A percentile compares a stretch with the other conserved stretches of the same genome.
These are phyloP conservation scores for Fraxinus anomala DNA, from an alignment of 257 asterid genomes.

Conservation along the genomic window DNA sequence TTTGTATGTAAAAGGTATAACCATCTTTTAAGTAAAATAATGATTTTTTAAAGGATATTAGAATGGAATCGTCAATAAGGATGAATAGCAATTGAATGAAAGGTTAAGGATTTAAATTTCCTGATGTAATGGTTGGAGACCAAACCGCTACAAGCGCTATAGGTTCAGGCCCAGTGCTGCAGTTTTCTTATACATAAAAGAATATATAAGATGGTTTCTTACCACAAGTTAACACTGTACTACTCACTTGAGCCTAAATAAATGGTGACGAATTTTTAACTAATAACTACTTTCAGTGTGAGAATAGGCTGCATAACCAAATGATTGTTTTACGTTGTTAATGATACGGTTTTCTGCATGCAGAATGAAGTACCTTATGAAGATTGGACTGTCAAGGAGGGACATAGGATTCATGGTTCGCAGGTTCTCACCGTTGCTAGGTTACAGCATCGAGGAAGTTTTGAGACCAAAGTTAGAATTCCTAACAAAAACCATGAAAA, in stretches of 20 bases:
- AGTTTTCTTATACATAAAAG: neutral
- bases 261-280: no score
- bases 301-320: neutral
- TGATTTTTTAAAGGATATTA: neutral
- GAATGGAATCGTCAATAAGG: neutral
- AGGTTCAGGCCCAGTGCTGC: neutral
- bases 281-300: neutral
- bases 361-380: conserved; percentile 70
- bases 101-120: neutral
- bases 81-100: neutral
- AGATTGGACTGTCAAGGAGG: conserved; percentile 61
- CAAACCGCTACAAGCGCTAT: neutral
- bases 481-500: conserved; percentile 63
- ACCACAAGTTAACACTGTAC: neutral
- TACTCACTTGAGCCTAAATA: neutral
- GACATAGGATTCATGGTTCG: conserved; percentile 75
- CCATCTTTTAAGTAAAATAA: neutral
- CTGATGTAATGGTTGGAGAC: neutral
- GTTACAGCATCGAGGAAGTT: conserved; percentile 77
- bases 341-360: neutral
- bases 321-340: neutral
- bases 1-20: neutral
- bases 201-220: neutral
- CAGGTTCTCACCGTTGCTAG: conserved; percentile 82
- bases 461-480: conserved; percentile 81